Conservation (phyloP, 2,329 filamentous ascomycete genomes). For the Ophiocordyceps camponoti-leonardi region DNA sequence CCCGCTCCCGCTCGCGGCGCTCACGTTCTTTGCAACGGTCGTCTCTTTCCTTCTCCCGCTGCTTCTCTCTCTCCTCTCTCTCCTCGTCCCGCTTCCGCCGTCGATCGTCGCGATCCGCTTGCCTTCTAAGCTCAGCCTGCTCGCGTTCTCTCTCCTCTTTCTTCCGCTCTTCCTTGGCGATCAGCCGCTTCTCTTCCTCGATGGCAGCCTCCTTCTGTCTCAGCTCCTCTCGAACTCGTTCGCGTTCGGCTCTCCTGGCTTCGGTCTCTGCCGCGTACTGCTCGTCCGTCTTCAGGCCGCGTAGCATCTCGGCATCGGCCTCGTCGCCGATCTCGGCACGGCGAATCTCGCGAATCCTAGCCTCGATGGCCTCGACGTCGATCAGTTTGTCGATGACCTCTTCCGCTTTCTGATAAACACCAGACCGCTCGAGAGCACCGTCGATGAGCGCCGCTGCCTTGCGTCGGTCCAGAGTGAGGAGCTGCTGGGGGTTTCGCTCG, state of each 20-base stretch:
- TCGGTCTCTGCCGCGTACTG: conserved; percentile 55
- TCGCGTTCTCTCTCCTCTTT: conserved; percentile 29
- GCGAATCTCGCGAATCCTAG: conserved; percentile 51
- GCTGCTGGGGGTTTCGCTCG: conserved; percentile 52
- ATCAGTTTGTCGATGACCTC: conserved; percentile 51
- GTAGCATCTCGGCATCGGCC: conserved; percentile 41
- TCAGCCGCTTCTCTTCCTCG: conserved; percentile 42
- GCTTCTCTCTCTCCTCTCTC: conserved; percentile 23
- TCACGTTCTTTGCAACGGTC: conserved; percentile 19
- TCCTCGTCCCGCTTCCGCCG: conserved; percentile 33
- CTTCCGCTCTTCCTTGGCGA: conserved; percentile 38
- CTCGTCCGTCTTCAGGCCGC: conserved; percentile 56
- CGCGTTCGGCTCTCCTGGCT: conserved; percentile 40
- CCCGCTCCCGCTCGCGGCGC: conserved; percentile 15
- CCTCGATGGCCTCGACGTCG: conserved; percentile 49
- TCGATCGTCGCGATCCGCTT: conserved; percentile 31
- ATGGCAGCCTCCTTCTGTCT: conserved; percentile 40
- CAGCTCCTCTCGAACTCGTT: conserved; percentile 42
- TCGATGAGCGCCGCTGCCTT: conserved; percentile 63
- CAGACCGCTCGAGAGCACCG: conserved; percentile 59
- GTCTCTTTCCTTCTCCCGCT: conserved; percentile 19
- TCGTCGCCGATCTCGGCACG: conserved; percentile 52
- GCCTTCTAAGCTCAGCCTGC: conserved; percentile 30
- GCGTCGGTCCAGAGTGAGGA: conserved; percentile 55
- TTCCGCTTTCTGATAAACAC: conserved; percentile 57